These are phyloP conservation scores for Heimioporus retisporus DNA, from an alignment of 1,284 basidiomycete species.

Conservation along the genomic window DNA sequence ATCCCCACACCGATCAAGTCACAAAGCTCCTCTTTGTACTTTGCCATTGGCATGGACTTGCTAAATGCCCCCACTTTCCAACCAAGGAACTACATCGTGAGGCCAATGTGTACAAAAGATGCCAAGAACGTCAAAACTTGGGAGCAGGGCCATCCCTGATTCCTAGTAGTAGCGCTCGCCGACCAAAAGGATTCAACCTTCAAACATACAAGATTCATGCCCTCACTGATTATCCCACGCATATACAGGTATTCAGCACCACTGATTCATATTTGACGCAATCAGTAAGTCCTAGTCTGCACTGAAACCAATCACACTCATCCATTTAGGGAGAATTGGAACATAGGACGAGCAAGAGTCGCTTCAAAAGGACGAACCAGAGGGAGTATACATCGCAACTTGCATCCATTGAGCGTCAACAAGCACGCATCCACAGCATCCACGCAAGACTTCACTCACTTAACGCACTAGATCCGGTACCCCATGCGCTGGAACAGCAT, in stretches of 20 bases:
- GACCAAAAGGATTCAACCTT: neutral
- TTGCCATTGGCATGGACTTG: conserved; percentile 26
- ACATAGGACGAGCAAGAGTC: too few relatives aligned
- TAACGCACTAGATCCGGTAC: too few relatives aligned
- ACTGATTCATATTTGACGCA: conserved; percentile 10
- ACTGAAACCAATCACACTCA: too few relatives aligned
- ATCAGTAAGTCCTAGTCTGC: neutral
- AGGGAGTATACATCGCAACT: too few relatives aligned
- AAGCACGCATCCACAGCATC: too few relatives aligned
- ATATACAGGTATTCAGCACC: neutral
- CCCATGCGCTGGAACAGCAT: too few relatives aligned
- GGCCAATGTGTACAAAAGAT: neutral
- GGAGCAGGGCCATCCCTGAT: neutral
- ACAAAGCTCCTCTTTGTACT: conserved; percentile 17
- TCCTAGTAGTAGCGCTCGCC: too few relatives aligned
- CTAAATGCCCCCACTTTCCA: conserved; percentile 14
- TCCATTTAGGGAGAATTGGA: too few relatives aligned
- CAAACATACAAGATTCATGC: neutral
- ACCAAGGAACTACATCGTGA: conserved; percentile 3
- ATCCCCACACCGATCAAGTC: neutral
- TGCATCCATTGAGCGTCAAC: too few relatives aligned
- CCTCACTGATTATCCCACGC: neutral
- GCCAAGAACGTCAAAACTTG: too few relatives aligned
- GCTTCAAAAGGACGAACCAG: too few relatives aligned
- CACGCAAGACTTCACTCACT: too few relatives aligned